These are phyloP conservation scores for Penicilliopsis zonata DNA, from an alignment of 495 filamentous ascomycete genomes.

Conservation along the genomic window DNA sequence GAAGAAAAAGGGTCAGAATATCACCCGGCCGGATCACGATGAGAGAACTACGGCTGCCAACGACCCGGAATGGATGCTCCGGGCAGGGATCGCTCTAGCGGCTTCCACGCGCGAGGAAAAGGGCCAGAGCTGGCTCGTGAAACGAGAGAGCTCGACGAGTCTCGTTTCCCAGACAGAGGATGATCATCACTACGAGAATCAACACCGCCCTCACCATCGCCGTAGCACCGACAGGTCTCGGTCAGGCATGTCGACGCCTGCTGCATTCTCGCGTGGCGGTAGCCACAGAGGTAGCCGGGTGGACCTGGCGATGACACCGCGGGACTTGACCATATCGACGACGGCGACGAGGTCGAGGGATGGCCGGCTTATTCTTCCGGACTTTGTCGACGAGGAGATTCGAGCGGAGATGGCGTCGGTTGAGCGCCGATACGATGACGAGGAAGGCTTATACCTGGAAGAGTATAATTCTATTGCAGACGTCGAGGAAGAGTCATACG, in stretches of 20 bases:
- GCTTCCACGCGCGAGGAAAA: slow-evolving; percentile 62
- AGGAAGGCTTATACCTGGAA: neutral
- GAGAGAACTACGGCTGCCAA: slow-evolving; percentile 9
- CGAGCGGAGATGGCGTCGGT: slow-evolving; percentile 31
- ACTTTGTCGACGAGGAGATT: slow-evolving; percentile 33
- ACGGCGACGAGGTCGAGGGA: too few species aligned
- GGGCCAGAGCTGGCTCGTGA: slow-evolving; percentile 67
- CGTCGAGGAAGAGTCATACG: neutral
- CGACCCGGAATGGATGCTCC: slow-evolving; percentile 64
- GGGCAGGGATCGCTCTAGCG: slow-evolving; percentile 59
- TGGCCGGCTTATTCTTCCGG: slow-evolving; percentile 15
- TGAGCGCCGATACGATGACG: slow-evolving; percentile 9
- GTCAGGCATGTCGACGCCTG: slow-evolving; percentile 29
- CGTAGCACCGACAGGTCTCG: slow-evolving; percentile 15
- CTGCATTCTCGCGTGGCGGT: slow-evolving; percentile 13
- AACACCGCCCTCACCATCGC: slow-evolving; percentile 11
- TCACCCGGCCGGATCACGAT: slow-evolving; percentile 3
- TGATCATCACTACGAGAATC: slow-evolving; percentile 23
- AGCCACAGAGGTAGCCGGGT: slow-evolving; percentile 24
- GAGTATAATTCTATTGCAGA: neutral
- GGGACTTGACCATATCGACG: too few species aligned
- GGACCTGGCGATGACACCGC: slow-evolving; percentile 31
- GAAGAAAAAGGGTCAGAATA: slow-evolving; percentile 6
- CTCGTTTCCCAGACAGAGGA: slow-evolving; percentile 45
- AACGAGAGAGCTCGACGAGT: slow-evolving; percentile 60